phyloP scores from a whole-genome alignment of 108 stramenopile genomes.

The Seminavis robusta region DNA sequence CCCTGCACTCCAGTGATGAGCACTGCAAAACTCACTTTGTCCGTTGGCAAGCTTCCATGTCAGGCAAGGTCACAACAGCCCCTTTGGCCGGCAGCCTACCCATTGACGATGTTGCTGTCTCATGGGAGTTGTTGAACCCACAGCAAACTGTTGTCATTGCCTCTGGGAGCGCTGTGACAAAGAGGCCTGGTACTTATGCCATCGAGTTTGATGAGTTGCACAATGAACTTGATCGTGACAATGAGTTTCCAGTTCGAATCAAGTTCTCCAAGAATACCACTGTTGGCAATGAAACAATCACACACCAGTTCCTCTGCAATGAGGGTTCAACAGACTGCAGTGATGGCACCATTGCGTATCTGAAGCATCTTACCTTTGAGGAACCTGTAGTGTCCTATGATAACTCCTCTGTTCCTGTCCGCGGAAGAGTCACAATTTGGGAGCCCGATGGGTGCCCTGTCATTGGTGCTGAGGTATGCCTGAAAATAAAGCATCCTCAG shows the following conservation, averaged over 20 bases:
- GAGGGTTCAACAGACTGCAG: not conserved
- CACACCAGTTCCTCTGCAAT: conserved; percentile 1
- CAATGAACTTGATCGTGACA: not conserved
- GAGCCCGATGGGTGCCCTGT: conserved; percentile 2
- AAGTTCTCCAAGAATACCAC: not conserved
- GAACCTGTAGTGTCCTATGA: not conserved
- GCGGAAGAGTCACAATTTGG: not conserved
- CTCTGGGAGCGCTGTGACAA: too few relatives aligned
- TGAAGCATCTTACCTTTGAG: not conserved
- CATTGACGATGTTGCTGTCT: not conserved
- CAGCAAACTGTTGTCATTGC: not conserved
- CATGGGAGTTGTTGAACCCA: not conserved
- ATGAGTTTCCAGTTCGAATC: conserved; percentile 3
- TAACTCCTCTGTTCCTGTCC: conserved; percentile 2
- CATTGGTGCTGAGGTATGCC: conserved; percentile 1
- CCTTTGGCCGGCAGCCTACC: not conserved
- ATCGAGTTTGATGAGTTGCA: not conserved
- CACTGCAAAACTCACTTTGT: too few relatives aligned
- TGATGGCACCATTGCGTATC: not conserved
- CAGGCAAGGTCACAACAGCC: not conserved
- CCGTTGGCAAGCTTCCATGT: conserved; percentile 1
- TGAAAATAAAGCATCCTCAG: too few relatives aligned
- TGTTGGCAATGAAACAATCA: too few relatives aligned
- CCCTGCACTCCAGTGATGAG: not conserved
- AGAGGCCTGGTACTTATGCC: not conserved